Conservation (phyloP, 192 early-diverging fungal genomes). For the Pilaira anomala region DNA sequence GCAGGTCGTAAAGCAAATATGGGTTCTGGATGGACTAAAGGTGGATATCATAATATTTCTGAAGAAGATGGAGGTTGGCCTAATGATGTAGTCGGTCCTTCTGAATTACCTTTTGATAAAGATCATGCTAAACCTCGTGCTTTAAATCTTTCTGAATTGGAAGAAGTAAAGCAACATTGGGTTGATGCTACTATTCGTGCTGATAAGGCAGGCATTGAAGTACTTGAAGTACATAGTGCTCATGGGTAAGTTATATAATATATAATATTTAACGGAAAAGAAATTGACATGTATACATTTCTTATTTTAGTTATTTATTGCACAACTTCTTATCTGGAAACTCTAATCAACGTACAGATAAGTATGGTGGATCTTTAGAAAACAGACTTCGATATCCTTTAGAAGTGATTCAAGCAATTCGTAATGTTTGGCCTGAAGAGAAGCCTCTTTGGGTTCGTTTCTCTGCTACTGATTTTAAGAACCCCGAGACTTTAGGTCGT, state of each 20-base stretch:
- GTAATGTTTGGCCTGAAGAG: constrained; percentile 69
- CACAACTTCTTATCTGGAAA: constrained; percentile 77
- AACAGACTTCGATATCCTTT: constrained; percentile 79
- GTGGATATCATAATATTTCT: constrained; percentile 18
- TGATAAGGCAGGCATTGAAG: constrained; percentile 57
- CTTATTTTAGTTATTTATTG: constrained; percentile 73
- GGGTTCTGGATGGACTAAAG: neutral
- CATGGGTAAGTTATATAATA: constrained; percentile 57
- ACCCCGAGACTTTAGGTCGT: constrained; percentile 37
- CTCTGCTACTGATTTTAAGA: constrained; percentile 71
- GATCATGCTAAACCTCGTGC: constrained; percentile 48
- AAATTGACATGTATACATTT: constrained; percentile 50
- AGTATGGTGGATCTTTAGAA: constrained; percentile 89
- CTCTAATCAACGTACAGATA: constrained; percentile 83
- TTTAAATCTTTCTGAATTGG: constrained; percentile 67
- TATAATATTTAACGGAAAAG: neutral
- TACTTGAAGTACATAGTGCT: constrained; percentile 55
- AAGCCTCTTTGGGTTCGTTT: constrained; percentile 86
- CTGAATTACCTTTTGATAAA: constrained; percentile 47
- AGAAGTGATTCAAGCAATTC: constrained; percentile 62
- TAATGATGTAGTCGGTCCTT: constrained; percentile 69
- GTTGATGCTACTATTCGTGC: constrained; percentile 66
- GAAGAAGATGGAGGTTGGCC: constrained; percentile 64
- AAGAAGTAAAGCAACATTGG: constrained; percentile 58
- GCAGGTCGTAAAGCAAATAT: constrained; percentile 68